phyloP scores from a whole-genome alignment of 805 yeast species.

The Torulaspora indica region DNA sequence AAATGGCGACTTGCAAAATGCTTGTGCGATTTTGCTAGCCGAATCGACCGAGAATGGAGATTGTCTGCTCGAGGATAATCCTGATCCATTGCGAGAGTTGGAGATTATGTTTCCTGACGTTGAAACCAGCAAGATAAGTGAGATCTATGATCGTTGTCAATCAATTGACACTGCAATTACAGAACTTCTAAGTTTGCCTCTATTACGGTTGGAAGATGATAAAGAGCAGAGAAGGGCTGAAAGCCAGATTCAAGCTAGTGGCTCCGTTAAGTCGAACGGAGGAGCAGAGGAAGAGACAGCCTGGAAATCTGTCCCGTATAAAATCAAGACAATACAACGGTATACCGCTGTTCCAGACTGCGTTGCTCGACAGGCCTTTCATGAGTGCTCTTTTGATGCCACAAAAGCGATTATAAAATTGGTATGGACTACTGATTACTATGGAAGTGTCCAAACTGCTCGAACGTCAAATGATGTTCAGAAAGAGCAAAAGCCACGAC shows the following conservation, averaged over 20 bases:
- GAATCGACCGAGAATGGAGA: constrained; percentile 9
- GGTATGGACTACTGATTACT: constrained; percentile 20
- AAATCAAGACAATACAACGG: constrained; percentile 20
- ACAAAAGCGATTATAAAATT: constrained; percentile 39
- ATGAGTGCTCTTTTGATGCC: constrained; percentile 31
- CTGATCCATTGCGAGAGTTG: constrained; percentile 22
- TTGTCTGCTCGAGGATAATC: not conserved
- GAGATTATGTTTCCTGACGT: constrained; percentile 46
- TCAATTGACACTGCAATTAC: constrained; percentile 28
- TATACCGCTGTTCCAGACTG: constrained; percentile 20
- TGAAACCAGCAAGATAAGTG: constrained; percentile 31
- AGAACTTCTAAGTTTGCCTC: constrained; percentile 20
- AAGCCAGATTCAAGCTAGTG: constrained; percentile 3
- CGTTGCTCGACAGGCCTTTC: constrained; percentile 27
- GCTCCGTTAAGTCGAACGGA: not conserved
- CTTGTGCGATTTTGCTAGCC: constrained; percentile 27
- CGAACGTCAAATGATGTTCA: too few relatives aligned
- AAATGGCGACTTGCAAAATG: constrained; percentile 21
- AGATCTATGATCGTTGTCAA: constrained; percentile 31
- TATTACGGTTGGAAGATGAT: constrained; percentile 15
- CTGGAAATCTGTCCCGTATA: constrained; percentile 21
- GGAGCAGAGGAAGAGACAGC: not conserved
- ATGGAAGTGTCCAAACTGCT: constrained; percentile 1
- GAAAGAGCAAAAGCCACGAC: constrained; percentile 3
- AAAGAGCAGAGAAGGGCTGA: constrained; percentile 17